Evolutionary conservation across 129 eudicot genomes (phyloP), one percentile per base, ranked within the genome.

Genomic region (Calendula officinalis): DNA sequence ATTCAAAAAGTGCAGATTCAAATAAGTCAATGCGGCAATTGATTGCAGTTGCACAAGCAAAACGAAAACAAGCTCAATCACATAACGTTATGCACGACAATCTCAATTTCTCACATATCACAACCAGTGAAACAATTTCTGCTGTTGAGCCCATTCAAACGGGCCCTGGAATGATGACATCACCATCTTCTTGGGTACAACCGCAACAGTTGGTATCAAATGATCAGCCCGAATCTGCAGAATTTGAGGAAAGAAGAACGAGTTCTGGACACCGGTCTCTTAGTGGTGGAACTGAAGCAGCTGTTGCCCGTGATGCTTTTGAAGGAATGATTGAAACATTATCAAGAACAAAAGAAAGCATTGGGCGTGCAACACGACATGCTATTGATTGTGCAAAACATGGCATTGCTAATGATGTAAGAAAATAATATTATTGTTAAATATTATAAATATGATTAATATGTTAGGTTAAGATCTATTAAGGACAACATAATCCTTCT

Each of bases 11-110:
- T 22, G 67, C 78, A 37, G 90, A 83, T 39, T 75, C 96, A 27
- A 78, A 37, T 11, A 74, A 47, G 61, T 88, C 98, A 57, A 78
- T 91, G 91, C 85, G 72, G 81, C 78, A 88, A 68, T 83, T 91
- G 43, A 91, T 88, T 66, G 96, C 95, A 27, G 96, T 84, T 70
- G 98, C 98, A 63, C 97, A 91, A 79, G 96, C 96, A 17, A 91
- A 86, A 71, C 80, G 86, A 66, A 78, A 67, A 66, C 80, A 78
- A 77, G 86, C 96, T 65, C 88, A 82, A 61, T 60, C 77, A 40
- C 95, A 90, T 58, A 84, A 62, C 68, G 16, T 73, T 60, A 52
- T 22, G 52, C 81, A 68, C 63, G 84, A 79, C 36, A 45, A 68
- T 60, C 58, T 56, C 30, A 49, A 62, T 63, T 66, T 59, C 44